Conservation (phyloP, 805 yeast species). For the Candida takata region DNA sequence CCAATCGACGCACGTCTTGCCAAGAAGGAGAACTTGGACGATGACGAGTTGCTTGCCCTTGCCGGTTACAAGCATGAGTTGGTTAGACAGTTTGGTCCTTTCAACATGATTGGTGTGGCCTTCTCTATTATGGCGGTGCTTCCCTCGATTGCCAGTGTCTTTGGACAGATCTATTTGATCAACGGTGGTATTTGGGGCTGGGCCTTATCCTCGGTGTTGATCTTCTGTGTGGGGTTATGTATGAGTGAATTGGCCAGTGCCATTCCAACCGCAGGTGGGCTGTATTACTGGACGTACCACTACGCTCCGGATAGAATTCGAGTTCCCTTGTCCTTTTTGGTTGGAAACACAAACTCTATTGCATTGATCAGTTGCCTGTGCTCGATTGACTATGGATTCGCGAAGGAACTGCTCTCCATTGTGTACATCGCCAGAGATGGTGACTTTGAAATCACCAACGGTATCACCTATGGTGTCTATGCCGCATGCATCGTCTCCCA, state of each 20-base stretch:
- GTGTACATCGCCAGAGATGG: conserved; percentile 51
- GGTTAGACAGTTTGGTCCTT: conserved; percentile 47
- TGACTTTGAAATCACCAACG: conserved; percentile 45
- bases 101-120: conserved; percentile 63
- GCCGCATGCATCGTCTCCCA: conserved; percentile 53
- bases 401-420: conserved; percentile 50
- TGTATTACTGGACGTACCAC: conserved; percentile 62
- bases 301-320: conserved; percentile 51
- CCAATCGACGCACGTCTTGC: conserved; percentile 21
- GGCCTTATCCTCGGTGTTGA: conserved; percentile 50
- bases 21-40: conserved; percentile 15
- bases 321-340: conserved; percentile 50
- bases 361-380: conserved; percentile 63
- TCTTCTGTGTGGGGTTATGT: conserved; percentile 47
- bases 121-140: conserved; percentile 63
- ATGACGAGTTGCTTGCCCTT: conserved; percentile 30
- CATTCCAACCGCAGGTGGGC: conserved; percentile 71
- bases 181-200: conserved; percentile 62
- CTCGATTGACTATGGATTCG: conserved; percentile 64
- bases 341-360: conserved; percentile 62
- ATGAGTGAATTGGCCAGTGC: conserved; percentile 65
- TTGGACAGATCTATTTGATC: conserved; percentile 40
- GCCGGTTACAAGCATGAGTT: conserved; percentile 72
- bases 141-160: conserved; percentile 48
- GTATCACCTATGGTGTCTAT: conserved; percentile 55